A percentile compares a stretch with the other conserved stretches of the same genome.
Conservation (phyloP, 2,329 filamentous ascomycete species). For the Mariannaea sp. region DNA sequence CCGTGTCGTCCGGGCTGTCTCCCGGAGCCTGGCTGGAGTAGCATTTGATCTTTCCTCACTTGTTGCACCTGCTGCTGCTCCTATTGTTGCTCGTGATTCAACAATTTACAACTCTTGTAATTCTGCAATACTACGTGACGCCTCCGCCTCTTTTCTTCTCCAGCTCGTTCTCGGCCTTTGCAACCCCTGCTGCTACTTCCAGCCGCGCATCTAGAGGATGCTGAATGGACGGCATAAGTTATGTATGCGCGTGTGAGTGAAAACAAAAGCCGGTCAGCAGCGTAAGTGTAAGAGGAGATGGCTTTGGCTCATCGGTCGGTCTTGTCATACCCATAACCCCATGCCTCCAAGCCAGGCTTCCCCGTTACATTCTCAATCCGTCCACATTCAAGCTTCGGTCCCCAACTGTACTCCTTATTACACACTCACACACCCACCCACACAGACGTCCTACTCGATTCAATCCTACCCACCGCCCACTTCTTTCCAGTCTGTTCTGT, state of each 20-base stretch:
- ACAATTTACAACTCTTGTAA: no score
- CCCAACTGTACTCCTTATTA: slow-evolving; percentile 25
- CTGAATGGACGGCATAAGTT: not conserved
- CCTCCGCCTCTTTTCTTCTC: not conserved
- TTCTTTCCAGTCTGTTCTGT: slow-evolving; percentile 19
- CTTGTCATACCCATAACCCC: slow-evolving; percentile 31
- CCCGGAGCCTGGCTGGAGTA: not conserved
- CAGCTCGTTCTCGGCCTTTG: not conserved
- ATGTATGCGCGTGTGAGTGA: slow-evolving; percentile 4
- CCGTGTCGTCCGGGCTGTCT: no score
- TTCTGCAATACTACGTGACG: no score
- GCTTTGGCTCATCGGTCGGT: slow-evolving; percentile 23
- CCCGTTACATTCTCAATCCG: slow-evolving; percentile 29
- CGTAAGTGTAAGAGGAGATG: slow-evolving; percentile 15
- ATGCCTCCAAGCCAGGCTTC: slow-evolving; percentile 25
- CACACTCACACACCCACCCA: slow-evolving; percentile 24
- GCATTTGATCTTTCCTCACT: not conserved
- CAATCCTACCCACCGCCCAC: slow-evolving; percentile 34
- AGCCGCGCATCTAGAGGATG: not conserved
- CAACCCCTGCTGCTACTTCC: not conserved
- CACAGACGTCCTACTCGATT: slow-evolving; percentile 21
- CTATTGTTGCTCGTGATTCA: not conserved
- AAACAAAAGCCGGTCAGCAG: slow-evolving; percentile 13
- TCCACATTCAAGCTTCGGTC: slow-evolving; percentile 13
- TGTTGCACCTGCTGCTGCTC: not conserved